Evolutionary conservation across 768 basidiomycete species (phyloP).

Genomic region (Trametes meyenii): DNA sequence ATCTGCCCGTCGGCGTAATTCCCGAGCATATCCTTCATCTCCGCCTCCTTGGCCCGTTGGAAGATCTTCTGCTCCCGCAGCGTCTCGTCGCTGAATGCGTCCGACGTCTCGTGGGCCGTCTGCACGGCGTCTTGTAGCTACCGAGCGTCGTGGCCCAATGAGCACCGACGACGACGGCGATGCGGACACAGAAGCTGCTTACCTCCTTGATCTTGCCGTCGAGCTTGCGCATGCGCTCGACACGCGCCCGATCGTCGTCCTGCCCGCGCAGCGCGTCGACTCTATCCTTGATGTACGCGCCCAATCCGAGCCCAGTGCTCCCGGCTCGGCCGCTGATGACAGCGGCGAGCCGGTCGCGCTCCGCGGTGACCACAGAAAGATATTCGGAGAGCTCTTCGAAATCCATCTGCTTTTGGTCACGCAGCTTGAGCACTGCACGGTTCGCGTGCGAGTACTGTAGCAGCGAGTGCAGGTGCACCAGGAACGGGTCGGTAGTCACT

Average conservation of each 20-base stretch:
- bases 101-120: slow-evolving; percentile 92
- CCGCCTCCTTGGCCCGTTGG: slow-evolving; percentile 86
- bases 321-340: slow-evolving; percentile 88
- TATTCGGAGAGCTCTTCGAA: slow-evolving; percentile 98
- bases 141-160: not conserved
- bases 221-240: slow-evolving; percentile 91
- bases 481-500: slow-evolving; percentile 90
- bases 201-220: slow-evolving; percentile 97
- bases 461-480: slow-evolving; percentile 87
- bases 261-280: slow-evolving; percentile 91
- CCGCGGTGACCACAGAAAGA: slow-evolving; percentile 87
- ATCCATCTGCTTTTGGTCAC: slow-evolving; percentile 98
- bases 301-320: slow-evolving; percentile 79
- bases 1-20: slow-evolving; percentile 93
- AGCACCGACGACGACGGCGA: not conserved
- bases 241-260: slow-evolving; percentile 90
- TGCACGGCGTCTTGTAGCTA: slow-evolving; percentile 97
- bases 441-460: slow-evolving; percentile 94
- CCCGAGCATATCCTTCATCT: slow-evolving; percentile 95
- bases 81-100: slow-evolving; percentile 95
- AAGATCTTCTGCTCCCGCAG: slow-evolving; percentile 89
- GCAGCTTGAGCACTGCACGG: slow-evolving; percentile 89
- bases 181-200: not conserved
- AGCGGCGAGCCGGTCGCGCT: slow-evolving; percentile 90
- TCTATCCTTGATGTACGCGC: slow-evolving; percentile 89